A percentile compares a stretch with the other conserved stretches of the same genome.
phyloP scores from a whole-genome alignment of 1,139 yeast species.

The Suhomyces wounanorum region DNA sequence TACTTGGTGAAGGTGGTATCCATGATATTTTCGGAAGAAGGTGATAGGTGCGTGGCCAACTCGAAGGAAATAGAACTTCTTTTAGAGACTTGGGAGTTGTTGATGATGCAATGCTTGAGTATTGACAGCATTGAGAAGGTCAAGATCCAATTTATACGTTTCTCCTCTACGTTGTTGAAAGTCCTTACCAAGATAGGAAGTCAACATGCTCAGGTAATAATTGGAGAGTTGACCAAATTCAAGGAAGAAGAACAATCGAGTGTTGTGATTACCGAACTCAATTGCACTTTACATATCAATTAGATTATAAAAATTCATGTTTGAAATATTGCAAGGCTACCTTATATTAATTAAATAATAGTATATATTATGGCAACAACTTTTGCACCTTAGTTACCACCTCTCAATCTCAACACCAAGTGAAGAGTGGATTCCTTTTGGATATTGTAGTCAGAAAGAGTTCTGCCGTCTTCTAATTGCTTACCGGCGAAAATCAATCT shows the following conservation, averaged over 20 bases:
- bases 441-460: constrained; percentile 90
- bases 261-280: constrained; percentile 20
- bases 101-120: constrained; percentile 35
- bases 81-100: constrained; percentile 26
- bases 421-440: constrained; percentile 91
- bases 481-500: constrained; percentile 92
- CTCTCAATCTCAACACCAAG: constrained; percentile 76
- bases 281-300: not conserved
- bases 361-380: not conserved
- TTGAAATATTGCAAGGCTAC: not conserved
- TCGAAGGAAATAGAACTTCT: constrained; percentile 17
- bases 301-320: not conserved
- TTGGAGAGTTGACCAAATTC: constrained; percentile 28
- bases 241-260: constrained; percentile 28
- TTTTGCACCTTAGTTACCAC: constrained; percentile 71
- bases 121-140: constrained; percentile 63
- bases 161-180: constrained; percentile 25
- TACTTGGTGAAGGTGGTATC: constrained; percentile 17
- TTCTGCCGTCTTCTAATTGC: constrained; percentile 93
- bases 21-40: not conserved
- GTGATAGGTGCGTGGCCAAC: no score
- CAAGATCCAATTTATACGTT: constrained; percentile 49
- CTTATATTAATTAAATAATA: constrained; percentile 1
- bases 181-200: constrained; percentile 19
- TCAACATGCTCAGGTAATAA: constrained; percentile 17